A percentile compares a stretch with the other conserved stretches of the same genome.
These are phyloP conservation scores for Pigoraptor vietnamica DNA, from an alignment of 78 protist genomes.

Conservation along the genomic window DNA sequence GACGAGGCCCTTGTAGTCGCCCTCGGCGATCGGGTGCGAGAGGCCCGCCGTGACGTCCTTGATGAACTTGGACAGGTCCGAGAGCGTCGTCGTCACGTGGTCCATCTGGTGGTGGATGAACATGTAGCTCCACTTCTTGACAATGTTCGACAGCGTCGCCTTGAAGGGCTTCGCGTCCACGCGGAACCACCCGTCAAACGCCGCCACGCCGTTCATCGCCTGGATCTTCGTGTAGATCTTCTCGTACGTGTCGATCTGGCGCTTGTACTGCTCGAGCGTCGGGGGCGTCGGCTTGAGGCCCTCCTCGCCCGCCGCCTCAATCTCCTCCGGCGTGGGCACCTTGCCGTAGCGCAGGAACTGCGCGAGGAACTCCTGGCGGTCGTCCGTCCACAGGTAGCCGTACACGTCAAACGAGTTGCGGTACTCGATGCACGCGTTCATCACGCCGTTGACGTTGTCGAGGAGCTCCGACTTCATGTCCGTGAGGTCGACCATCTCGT, in stretches of 20 bases:
- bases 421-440: slow-evolving; percentile 54
- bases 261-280: slow-evolving; percentile 30
- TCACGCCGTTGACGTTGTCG: slow-evolving; percentile 34
- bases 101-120: slow-evolving; percentile 26
- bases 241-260: slow-evolving; percentile 10
- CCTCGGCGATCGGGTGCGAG: slow-evolving; percentile 8
- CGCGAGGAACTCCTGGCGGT: not conserved
- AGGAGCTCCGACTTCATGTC: slow-evolving; percentile 9
- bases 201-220: not conserved
- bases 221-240: not conserved
- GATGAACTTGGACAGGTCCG: not conserved
- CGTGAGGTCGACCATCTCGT: slow-evolving; percentile 15
- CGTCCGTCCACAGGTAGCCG: slow-evolving; percentile 27
- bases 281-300: slow-evolving; percentile 11
- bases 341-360: slow-evolving; percentile 17
- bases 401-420: not conserved
- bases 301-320: not conserved
- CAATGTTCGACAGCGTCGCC: not conserved
- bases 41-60: not conserved
- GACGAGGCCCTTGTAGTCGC: slow-evolving; percentile 30
- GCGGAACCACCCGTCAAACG: slow-evolving; percentile 33
- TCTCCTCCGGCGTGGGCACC: not conserved
- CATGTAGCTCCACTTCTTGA: slow-evolving; percentile 37
- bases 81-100: not conserved
- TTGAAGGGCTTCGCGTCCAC: slow-evolving; percentile 48